Conservation (phyloP, 768 basidiomycete genomes). For the Russula emetica region DNA sequence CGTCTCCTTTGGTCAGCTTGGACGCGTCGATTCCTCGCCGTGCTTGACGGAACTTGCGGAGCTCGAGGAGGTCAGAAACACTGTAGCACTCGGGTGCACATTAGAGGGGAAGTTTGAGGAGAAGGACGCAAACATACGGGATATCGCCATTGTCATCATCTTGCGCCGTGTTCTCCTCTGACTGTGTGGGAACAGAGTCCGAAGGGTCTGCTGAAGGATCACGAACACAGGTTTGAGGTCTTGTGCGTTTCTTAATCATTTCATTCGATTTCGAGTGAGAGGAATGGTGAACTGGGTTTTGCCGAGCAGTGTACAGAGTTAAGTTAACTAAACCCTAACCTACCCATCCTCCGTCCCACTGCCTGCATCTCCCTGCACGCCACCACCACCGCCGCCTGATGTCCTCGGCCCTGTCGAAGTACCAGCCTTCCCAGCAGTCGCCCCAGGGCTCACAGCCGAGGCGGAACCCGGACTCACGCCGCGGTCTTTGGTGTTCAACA, state of each 20-base stretch:
- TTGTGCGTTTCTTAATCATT: conserved; percentile 72
- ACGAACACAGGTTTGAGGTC: conserved; percentile 57
- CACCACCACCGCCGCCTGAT: conserved; percentile 5
- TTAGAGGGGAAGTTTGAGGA: background rate
- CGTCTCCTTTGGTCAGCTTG: conserved; percentile 82
- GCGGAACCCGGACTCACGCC: conserved; percentile 34
- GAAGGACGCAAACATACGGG: conserved; percentile 42
- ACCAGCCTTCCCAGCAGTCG: conserved; percentile 23
- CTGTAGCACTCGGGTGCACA: conserved; percentile 37
- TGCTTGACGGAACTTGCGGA: conserved; percentile 68
- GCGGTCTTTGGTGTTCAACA: conserved; percentile 68
- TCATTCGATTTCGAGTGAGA: background rate
- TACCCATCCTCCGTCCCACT: conserved; percentile 14
- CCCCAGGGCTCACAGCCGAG: conserved; percentile 35
- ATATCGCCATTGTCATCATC: conserved; percentile 36
- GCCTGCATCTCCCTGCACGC: conserved; percentile 5
- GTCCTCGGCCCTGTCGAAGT: conserved; percentile 13
- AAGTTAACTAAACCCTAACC: background rate
- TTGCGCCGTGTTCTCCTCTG: conserved; percentile 34
- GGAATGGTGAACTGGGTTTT: background rate
- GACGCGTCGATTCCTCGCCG: conserved; percentile 82
- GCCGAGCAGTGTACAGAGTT: background rate
- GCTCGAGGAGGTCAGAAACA: conserved; percentile 77
- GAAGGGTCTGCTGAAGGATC: conserved; percentile 43
- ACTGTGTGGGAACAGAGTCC: conserved; percentile 24